Base-by-base conservation (phyloP, 495 filamentous ascomycete species). In the Aspergillus nidulans region DNA sequence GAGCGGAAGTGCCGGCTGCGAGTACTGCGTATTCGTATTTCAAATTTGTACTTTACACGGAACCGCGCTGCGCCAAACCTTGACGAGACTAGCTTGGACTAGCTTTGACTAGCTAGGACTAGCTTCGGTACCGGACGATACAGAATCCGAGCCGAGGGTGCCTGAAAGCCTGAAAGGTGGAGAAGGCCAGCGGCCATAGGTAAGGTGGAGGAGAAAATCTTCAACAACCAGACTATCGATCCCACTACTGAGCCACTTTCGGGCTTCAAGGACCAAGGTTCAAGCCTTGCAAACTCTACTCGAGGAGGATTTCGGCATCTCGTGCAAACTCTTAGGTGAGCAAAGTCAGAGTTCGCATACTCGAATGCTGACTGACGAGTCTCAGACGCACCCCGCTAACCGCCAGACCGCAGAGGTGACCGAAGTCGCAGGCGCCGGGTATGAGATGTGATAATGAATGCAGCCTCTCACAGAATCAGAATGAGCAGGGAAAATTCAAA, bases 401-500 rank as follows among this genome's bases (percentile, higher is more conserved):
- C 30, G 30, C 36, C 36, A 39, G 36, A 16, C 30, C 40, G 50
- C 45, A 53, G 52, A 52, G 49, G 24, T 42, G 36, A 51, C 69
- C 62, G 65, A 62, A 54, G 43, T 52, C 42, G 59, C 60, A 57
- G 62, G 64, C 60, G 53, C 69, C 68, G 69, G 68, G 48, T 13
- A 52, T 42, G 36, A 51, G 42, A 24, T 26, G 54, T 54, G 58
- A 24, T 49, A 24, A 34, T 34, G 30, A 12, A 34, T 12, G 30
- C 30, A 34, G 30, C 30, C 65, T 67, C 61, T 61, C 49, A 56
- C 45, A 48, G 45, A 16, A 18, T 34, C 15, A 26, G 45, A 16
- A 18, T 34, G 9, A 26, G 21, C 42, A 36, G 19, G 16, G 18
- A 28, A 34, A 34, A 49, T 19, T 8, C 15, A 26, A 28, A 16